Conservation (phyloP, 306 rosid genomes). For the Vigna reflexopilosa region DNA sequence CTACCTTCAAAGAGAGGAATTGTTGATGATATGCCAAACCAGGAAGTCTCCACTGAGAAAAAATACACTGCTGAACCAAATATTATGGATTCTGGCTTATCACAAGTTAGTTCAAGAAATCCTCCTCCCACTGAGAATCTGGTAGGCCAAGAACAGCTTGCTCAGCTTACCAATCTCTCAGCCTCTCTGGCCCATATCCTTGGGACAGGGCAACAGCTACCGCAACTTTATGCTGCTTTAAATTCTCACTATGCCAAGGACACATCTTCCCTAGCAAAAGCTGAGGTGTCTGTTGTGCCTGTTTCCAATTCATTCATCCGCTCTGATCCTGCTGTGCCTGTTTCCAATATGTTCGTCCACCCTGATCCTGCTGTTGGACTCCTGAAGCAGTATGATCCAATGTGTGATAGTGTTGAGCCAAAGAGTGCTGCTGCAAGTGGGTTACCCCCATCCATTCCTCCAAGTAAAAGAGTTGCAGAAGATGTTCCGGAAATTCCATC, state of each 20-base stretch:
- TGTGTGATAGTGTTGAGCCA: conserved; percentile 56
- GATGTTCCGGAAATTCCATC: conserved; percentile 49
- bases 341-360: conserved; percentile 52
- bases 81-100: conserved; percentile 41
- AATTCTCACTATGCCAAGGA: conserved; percentile 58
- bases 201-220: conserved; percentile 79
- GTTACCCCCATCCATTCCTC: conserved; percentile 44
- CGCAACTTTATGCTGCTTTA: conserved; percentile 78
- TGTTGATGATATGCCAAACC: conserved; percentile 55
- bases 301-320: conserved; percentile 52
- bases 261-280: conserved; percentile 52
- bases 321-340: conserved; percentile 55
- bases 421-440: conserved; percentile 58
- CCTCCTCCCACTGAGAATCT: conserved; percentile 55
- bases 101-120: conserved; percentile 54
- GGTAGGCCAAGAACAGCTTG: conserved; percentile 70
- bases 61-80: conserved; percentile 52
- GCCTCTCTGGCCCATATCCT: conserved; percentile 87
- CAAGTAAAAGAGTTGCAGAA: conserved; percentile 45
- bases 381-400: conserved; percentile 63
- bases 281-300: conserved; percentile 57
- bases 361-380: conserved; percentile 57
- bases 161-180: conserved; percentile 48
- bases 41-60: conserved; percentile 54
- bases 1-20: conserved; percentile 58